Percentiles rank a stretch among this genome's conserved stretches.
Evolutionary conservation across 345 rosid genomes (phyloP).

Genomic region (Ailanthus altissimus): DNA sequence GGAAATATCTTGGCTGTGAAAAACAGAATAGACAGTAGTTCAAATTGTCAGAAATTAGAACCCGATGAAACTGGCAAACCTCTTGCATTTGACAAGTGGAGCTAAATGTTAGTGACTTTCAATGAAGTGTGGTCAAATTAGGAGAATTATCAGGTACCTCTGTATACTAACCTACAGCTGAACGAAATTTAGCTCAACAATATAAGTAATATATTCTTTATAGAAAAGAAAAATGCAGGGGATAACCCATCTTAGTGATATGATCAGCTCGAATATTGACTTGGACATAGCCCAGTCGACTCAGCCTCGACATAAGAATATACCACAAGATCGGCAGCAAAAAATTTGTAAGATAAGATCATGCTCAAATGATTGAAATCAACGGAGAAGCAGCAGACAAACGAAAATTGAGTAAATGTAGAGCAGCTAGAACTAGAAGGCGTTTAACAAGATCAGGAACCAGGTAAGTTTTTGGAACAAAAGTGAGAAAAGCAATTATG

Average conservation of each 20-base stretch:
- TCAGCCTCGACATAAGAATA: neutral
- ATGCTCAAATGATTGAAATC: neutral
- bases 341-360: neutral
- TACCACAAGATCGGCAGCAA: neutral
- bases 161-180: no score
- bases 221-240: no score
- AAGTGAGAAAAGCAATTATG: neutral
- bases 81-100: neutral
- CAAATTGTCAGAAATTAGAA: neutral
- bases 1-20: constrained; percentile 82
- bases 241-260: no score
- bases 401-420: neutral
- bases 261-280: neutral
- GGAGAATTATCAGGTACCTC: no score
- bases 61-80: neutral
- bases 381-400: neutral
- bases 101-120: no score
- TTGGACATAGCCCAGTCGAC: neutral
- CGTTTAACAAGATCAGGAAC: neutral
- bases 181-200: no score
- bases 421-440: neutral
- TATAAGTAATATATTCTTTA: no score
- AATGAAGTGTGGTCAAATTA: no score
- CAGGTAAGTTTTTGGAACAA: neutral
- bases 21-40: constrained; percentile 2